These are phyloP conservation scores for Penicillium sp. DNA, from an alignment of 2,329 filamentous ascomycete species.

Conservation along the genomic window DNA sequence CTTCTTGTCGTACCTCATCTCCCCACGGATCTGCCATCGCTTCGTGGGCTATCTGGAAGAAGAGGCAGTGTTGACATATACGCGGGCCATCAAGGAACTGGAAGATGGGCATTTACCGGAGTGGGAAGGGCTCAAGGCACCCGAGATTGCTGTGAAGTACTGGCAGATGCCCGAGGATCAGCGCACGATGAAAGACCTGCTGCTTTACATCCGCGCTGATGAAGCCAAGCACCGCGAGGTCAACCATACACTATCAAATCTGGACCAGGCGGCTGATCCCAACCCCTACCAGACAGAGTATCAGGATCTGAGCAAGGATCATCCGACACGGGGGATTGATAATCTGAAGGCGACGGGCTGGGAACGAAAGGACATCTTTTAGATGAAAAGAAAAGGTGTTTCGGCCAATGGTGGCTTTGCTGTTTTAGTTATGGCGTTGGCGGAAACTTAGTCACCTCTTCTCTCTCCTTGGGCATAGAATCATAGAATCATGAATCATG, in stretches of 20 bases:
- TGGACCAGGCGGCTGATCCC: constrained; percentile 83
- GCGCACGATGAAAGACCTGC: constrained; percentile 81
- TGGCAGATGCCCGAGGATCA: constrained; percentile 91
- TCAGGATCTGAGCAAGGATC: constrained; percentile 69
- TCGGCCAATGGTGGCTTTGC: background rate
- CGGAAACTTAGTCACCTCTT: background rate
- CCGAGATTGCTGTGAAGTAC: constrained; percentile 88
- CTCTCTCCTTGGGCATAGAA: background rate
- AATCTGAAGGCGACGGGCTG: constrained; percentile 74
- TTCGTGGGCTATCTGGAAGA: constrained; percentile 98
- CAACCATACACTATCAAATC: constrained; percentile 91
- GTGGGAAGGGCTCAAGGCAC: constrained; percentile 79
- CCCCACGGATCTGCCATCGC: constrained; percentile 85
- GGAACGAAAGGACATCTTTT: constrained; percentile 80
- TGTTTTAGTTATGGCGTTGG: background rate
- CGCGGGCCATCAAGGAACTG: constrained; percentile 83
- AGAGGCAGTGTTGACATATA: constrained; percentile 95
- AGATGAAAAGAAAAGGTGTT: constrained; percentile 18
- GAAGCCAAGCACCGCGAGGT: constrained; percentile 92
- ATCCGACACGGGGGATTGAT: constrained; percentile 72
- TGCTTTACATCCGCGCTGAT: constrained; percentile 88
- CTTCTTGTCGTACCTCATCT: constrained; percentile 86
- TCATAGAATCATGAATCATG: background rate
- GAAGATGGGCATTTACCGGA: constrained; percentile 81
- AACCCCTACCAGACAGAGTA: constrained; percentile 91